Evolutionary conservation across 1,139 yeast genomes (phyloP).

Genomic region (Scheffersomyces segobiensis): DNA sequence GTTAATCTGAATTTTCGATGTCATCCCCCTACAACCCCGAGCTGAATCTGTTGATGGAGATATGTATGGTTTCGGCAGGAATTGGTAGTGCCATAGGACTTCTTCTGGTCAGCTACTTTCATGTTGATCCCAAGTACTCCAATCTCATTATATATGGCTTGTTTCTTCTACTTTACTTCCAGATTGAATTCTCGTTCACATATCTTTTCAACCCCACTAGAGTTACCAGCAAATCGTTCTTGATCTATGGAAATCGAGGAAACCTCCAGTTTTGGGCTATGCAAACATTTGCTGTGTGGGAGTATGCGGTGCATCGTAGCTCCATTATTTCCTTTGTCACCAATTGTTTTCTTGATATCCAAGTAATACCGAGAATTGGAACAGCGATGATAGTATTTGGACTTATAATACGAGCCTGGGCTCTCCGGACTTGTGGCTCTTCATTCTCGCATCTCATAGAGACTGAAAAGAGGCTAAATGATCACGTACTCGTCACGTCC

Average conservation of each 20-base stretch:
- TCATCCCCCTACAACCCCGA: not conserved
- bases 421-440: conserved; percentile 38
- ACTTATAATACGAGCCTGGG: conserved; percentile 24
- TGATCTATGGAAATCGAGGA: conserved; percentile 40
- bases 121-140: not conserved
- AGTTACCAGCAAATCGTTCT: conserved; percentile 30
- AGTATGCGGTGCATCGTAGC: conserved; percentile 15
- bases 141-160: conserved; percentile 19
- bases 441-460: conserved; percentile 36
- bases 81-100: conserved; percentile 11
- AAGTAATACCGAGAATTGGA: conserved; percentile 11
- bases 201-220: conserved; percentile 26
- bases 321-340: not conserved
- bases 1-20: not conserved
- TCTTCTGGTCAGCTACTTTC: not conserved
- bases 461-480: conserved; percentile 6
- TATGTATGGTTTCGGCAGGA: conserved; percentile 19
- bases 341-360: not conserved
- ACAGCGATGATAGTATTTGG: conserved; percentile 20
- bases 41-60: conserved; percentile 22
- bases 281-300: conserved; percentile 29
- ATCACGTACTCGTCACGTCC: conserved; percentile 24
- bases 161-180: conserved; percentile 25
- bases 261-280: conserved; percentile 32
- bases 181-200: conserved; percentile 31